A percentile compares a stretch with the other conserved stretches of the same genome.
Conservation (phyloP, 306 rosid species). For the Prunus campanulata region DNA sequence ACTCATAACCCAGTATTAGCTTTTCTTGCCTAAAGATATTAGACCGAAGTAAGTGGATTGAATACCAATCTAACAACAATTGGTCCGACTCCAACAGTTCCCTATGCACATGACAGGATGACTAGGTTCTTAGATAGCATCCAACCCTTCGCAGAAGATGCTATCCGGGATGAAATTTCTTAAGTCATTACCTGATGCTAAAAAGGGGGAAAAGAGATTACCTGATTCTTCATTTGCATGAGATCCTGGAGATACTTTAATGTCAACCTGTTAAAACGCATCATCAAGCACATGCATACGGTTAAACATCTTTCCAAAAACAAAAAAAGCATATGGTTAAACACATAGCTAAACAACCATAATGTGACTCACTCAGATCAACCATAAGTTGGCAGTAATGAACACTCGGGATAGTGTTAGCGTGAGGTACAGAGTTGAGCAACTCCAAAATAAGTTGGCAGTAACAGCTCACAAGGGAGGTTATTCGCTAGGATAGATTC, state of each 20-base stretch:
- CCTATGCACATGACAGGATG: not conserved
- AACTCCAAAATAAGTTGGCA: not conserved
- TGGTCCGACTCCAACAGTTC: not conserved
- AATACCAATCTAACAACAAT: not conserved
- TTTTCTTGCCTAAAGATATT: slow-evolving; percentile 2
- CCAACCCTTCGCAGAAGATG: not conserved
- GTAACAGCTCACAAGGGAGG: not conserved
- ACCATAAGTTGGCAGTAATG: not conserved
- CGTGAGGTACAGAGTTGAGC: not conserved
- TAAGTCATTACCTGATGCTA: not conserved
- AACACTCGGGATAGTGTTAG: not conserved
- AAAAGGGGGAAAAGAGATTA: slow-evolving; percentile 13
- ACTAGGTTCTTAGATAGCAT: not conserved
- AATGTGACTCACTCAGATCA: not conserved
- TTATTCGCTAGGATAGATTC: not conserved
- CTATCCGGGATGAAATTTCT: not conserved
- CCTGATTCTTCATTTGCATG: slow-evolving; percentile 94
- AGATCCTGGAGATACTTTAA: slow-evolving; percentile 93
- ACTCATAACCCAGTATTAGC: not conserved
- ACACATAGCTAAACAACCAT: slow-evolving; percentile 5
- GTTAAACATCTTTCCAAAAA: not conserved
- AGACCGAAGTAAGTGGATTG: not conserved
- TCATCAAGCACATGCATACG: slow-evolving; percentile 8
- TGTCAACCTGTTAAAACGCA: slow-evolving; percentile 71
- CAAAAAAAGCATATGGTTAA: not conserved